Evolutionary conservation across 2,329 filamentous ascomycete genomes (phyloP).

Genomic region (Botryotinia convoluta): DNA sequence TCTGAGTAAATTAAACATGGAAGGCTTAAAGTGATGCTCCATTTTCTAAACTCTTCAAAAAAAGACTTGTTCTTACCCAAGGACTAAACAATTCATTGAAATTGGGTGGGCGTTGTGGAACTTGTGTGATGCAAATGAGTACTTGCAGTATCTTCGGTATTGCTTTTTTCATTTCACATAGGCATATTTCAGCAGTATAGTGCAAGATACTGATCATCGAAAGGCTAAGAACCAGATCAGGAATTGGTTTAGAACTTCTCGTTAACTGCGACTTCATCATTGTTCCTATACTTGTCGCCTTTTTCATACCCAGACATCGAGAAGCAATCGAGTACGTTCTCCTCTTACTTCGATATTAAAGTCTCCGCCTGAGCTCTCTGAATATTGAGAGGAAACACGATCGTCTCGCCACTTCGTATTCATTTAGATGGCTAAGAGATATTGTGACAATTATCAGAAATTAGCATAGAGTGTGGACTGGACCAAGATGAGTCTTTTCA

Average conservation of each 20-base stretch:
- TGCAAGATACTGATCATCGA: background rate
- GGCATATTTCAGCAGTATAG: background rate
- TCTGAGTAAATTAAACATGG: background rate
- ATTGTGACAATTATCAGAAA: background rate
- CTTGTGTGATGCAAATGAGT: background rate
- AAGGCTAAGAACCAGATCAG: background rate
- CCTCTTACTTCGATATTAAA: background rate
- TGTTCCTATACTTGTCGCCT: accelerated
- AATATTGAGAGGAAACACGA: background rate
- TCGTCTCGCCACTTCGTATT: background rate
- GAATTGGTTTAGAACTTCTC: background rate
- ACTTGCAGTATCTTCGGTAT: background rate
- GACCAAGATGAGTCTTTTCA: too few relatives aligned
- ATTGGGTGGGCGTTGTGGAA: background rate
- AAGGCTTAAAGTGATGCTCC: background rate
- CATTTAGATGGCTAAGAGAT: background rate
- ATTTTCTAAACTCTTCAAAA: background rate
- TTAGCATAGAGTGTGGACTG: background rate
- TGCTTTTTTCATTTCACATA: background rate
- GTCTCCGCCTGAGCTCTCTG: accelerated
- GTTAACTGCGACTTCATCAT: background rate
- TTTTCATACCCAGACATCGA: background rate
- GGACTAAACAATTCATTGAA: background rate
- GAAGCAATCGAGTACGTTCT: background rate
- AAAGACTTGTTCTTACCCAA: background rate